A percentile compares a stretch with the other conserved stretches of the same genome.
Evolutionary conservation across 768 basidiomycete species (phyloP).

Genomic region (Neoboletus brunneissimus): DNA sequence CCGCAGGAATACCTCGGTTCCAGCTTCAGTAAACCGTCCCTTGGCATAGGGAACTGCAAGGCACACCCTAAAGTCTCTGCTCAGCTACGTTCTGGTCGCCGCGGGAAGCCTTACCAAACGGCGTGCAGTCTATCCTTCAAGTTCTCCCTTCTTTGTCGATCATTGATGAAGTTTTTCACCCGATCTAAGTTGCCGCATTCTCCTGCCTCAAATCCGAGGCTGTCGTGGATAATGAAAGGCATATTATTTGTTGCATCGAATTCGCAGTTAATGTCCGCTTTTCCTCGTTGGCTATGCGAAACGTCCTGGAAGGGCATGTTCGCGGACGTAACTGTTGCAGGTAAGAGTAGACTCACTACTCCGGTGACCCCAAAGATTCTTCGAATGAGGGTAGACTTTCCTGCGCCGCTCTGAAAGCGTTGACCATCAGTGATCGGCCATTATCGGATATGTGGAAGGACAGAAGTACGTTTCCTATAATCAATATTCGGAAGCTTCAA

Average conservation of each 20-base stretch:
- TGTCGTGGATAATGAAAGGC: not conserved
- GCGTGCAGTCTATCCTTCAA: not conserved
- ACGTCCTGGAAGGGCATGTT: not conserved
- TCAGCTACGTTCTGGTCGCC: not conserved
- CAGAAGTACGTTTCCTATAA: not conserved
- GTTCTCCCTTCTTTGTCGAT: not conserved
- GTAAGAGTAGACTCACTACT: not conserved
- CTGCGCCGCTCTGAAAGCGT: not conserved
- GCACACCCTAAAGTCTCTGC: not conserved
- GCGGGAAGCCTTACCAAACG: not conserved
- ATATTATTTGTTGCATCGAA: not conserved
- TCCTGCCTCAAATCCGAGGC: not conserved
- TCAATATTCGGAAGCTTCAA: not conserved
- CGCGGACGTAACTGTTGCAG: not conserved
- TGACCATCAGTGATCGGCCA: not conserved
- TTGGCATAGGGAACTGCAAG: not conserved
- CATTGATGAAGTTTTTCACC: not conserved
- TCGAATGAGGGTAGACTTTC: not conserved
- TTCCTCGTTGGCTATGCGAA: not conserved
- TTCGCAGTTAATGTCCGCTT: not conserved
- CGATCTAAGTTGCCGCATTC: not conserved
- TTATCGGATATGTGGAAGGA: not conserved
- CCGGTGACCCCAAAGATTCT: not conserved
- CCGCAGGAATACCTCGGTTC: not conserved
- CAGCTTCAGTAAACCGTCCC: not conserved